A percentile compares a stretch with the other conserved stretches of the same genome.
These are phyloP conservation scores for Pseudozyma sp. DNA, from an alignment of 1,284 basidiomycete species.

Conservation along the genomic window DNA sequence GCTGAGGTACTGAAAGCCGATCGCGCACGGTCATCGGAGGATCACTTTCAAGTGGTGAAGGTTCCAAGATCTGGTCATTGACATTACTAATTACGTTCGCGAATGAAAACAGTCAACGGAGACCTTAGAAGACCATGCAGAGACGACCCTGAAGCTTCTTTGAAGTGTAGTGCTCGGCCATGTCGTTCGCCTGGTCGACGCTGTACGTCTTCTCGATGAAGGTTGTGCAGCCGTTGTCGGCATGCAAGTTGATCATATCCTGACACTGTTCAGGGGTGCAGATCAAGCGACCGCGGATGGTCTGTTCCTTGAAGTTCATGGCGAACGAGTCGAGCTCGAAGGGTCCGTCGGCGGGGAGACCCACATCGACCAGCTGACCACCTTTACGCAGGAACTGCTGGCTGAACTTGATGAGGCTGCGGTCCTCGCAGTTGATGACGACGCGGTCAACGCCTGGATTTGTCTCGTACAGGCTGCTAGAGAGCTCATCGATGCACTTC, in stretches of 20 bases:
- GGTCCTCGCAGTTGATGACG: constrained; percentile 56
- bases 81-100: too few relatives aligned
- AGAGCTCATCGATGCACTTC: constrained; percentile 49
- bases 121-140: constrained; percentile 48
- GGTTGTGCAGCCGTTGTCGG: constrained; percentile 48
- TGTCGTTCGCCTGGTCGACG: constrained; percentile 57
- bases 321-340: constrained; percentile 57
- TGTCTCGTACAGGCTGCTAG: constrained; percentile 52
- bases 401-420: constrained; percentile 45
- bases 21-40: too few relatives aligned
- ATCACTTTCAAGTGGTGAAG: too few relatives aligned
- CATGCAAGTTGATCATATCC: constrained; percentile 59
- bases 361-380: constrained; percentile 56
- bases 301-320: constrained; percentile 63
- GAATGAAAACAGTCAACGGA: background rate
- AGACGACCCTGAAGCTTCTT: constrained; percentile 55
- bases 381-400: constrained; percentile 62
- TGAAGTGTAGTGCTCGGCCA: constrained; percentile 55
- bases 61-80: too few relatives aligned
- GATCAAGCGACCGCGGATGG: constrained; percentile 56
- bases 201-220: constrained; percentile 60
- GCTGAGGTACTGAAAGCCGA: too few relatives aligned
- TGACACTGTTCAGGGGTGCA: constrained; percentile 60
- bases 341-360: constrained; percentile 56
- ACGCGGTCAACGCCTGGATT: constrained; percentile 62